Percentiles rank a stretch among this genome's conserved stretches.
These are phyloP conservation scores for Bacidia gigantensis DNA, from an alignment of 495 filamentous ascomycete species.

Conservation along the genomic window DNA sequence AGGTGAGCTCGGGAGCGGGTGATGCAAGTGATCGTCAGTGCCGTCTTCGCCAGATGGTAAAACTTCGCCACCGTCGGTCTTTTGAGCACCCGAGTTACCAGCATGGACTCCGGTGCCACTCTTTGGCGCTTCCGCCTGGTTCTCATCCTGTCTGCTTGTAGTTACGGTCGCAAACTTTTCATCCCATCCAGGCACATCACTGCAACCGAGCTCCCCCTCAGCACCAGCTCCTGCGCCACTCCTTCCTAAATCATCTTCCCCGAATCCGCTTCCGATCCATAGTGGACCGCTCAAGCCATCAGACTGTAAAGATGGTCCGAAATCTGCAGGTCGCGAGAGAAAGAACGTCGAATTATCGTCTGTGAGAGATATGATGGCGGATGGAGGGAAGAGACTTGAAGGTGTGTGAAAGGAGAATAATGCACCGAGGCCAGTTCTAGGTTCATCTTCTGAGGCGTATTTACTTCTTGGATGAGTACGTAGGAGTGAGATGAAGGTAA, in stretches of 20 bases:
- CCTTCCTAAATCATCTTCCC: conserved; percentile 51
- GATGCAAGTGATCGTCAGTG: conserved; percentile 83
- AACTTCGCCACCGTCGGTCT: conserved; percentile 2
- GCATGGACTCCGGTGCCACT: neutral
- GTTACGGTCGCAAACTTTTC: conserved; percentile 20
- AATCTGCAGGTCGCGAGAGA: conserved; percentile 80
- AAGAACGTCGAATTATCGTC: conserved; percentile 98
- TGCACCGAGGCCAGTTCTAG: conserved; percentile 34
- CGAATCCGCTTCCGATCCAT: conserved; percentile 84
- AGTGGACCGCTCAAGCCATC: conserved; percentile 70
- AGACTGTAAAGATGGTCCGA: conserved; percentile 65
- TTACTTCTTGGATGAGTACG: conserved; percentile 26
- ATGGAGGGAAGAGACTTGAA: conserved; percentile 77
- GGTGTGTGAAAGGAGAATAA: conserved; percentile 53
- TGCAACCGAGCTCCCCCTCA: conserved; percentile 90
- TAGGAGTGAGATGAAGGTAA: conserved; percentile 39
- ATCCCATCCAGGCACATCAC: conserved; percentile 89
- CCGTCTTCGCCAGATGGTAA: conserved; percentile 50
- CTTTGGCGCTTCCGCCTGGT: conserved; percentile 7
- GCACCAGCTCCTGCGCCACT: conserved; percentile 39
- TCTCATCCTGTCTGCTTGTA: neutral
- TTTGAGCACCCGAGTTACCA: neutral
- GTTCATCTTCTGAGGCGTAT: conserved; percentile 28
- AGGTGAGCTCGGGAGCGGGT: conserved; percentile 40
- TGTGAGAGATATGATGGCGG: conserved; percentile 86